Base-by-base conservation (phyloP, 1,284 basidiomycete genomes). In the Salmacisia buchloeana region DNA sequence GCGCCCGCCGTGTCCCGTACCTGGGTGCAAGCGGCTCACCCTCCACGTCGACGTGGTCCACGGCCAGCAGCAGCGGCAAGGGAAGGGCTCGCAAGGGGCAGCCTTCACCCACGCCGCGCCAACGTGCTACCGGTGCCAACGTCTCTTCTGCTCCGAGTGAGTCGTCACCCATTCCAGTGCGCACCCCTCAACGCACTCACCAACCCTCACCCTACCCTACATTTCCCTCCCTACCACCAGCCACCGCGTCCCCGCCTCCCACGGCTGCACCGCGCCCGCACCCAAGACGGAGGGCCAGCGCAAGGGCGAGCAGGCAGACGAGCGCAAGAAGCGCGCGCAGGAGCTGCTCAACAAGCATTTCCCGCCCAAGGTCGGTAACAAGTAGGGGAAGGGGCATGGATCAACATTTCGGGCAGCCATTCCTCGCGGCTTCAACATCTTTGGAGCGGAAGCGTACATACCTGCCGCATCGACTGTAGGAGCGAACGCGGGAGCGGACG, bases 241-340 rank as follows among this genome's bases (percentile, higher is more conserved):
- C 33, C 74, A 76, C 52, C 68, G 71, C 3, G 67, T 73, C 9
- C 59, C 69, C 1, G 4, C 33, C 6, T 61, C 66, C 15, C 74
- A 76, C 58, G 69, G 62, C 21, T 76, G 74, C 58, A 65, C 54
- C 1, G 73, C 74, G 1, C 62, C 69, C 15, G 46, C 69, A 4
- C 71, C 73, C 0, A 41, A 63, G n/a, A 74, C 74, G 0, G 69
- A 74, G 36, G 74, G 74, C 1, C 71, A 75, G 56, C 60, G 62
- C 33, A 71, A 66, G 63, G 23, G 70, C n/a, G 63, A 69, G 29
- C 68, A 68, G 1, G 67, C 69, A 10, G 67, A 73, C 27, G 73
- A 75, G 43, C 60, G 73, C 5, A 75, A 75, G 63, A 64, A 67
- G 61, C 73, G 72, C 52, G 73, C 73, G n/a, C 68, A 70, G 38